Evolutionary conservation across 306 rosid genomes (phyloP), one percentile per base, ranked within the genome.

Genomic region (Cucumis melo): DNA sequence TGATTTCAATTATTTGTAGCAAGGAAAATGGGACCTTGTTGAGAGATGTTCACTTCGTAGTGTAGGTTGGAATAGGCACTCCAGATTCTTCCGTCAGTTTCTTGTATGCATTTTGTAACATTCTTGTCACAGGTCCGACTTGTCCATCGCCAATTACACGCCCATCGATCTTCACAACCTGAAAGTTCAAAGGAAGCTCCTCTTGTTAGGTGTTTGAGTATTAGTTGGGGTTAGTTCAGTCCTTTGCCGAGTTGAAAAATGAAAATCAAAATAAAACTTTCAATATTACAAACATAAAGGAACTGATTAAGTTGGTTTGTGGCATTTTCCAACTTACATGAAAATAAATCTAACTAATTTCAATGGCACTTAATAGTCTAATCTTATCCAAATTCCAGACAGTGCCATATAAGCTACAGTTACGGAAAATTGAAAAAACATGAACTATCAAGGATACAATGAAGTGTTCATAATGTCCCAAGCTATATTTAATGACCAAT

Each of bases 121-220:
- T 86, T 81, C 19, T 85, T 12, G 96, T 90, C 77, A 91, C 81
- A 3, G 91, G 86, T 58, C 97, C 97, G 42, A 91, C 91, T 84
- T 87, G 80, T 75, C 98, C 98, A 19, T 83, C 62, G 44, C 97
- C 96, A 78, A 92, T 85, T 51, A 72, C 78, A 54, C 94, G 98
- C 5, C 98, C 97, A 80, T 94, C 98, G 56, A 94, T 91, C 87
- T 90, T 89, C 68, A 90, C 91, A 20, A 89, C 96, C 99, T 91
- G 84, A n/a, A 62, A 62, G 20, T n/a, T n/a, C 48, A 53, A 38
- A 74, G 46, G 36, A 38, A 74, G 29, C 20, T 66, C 5, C 23
- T 17, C 10, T 46, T 5, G 10, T 66, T 66, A n/a, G 53, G 51
- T 21, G 32, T 66, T 66, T 2, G 32, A 12, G 42, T 12, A 14